Base-by-base conservation (phyloP, 140 eudicot species). In the Bidens hawaiensis region DNA sequence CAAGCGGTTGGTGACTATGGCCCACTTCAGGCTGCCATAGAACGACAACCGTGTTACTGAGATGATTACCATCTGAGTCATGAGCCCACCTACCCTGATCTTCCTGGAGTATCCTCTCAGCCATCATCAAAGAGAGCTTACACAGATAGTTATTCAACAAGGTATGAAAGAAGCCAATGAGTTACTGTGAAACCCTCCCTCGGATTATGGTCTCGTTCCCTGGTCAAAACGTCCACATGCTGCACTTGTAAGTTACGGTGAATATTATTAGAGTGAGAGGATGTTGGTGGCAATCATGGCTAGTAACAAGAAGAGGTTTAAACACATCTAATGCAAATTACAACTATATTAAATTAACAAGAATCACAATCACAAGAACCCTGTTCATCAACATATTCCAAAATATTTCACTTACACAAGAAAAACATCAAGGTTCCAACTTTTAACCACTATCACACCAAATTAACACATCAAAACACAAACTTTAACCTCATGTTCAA, bases 161-260 rank as follows among this genome's bases (percentile, higher is more conserved):
- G 97, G 68, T 90, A 77, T 63, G 97, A 90, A 71, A 90, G 97
- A 78, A 83, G 2, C 96, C 96, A 64, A 81, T 88, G 11, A 72
- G 78, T 67, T 87, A 90, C 74, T 90, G 74, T 42, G 97, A 90
- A 75, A 77, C 81, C 34, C 96, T 84, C 55, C 79, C 85, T 22
- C 90, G 89, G 96, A 90, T 41, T 90, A 82, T 64, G 91, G 91
- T 64, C 58, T 31, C 0, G 43, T 79, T 50, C 68, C 98, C 64
- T 96, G 96, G 24, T 87, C 98, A 6, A 90, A 90, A 38, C 96
- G 96, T 19, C 85, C 98, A 19, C 87, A 91, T 61, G 34, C 91
- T 57, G 78, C 94, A 10, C 48, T 87, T 94, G 95, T 90, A 47
- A 64, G 82, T 73, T 23, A 50, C 23, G 31, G 1, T 9, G 1